Conservation (phyloP, 106 monocot genomes). For the Dendrobium chrysotoxum region DNA sequence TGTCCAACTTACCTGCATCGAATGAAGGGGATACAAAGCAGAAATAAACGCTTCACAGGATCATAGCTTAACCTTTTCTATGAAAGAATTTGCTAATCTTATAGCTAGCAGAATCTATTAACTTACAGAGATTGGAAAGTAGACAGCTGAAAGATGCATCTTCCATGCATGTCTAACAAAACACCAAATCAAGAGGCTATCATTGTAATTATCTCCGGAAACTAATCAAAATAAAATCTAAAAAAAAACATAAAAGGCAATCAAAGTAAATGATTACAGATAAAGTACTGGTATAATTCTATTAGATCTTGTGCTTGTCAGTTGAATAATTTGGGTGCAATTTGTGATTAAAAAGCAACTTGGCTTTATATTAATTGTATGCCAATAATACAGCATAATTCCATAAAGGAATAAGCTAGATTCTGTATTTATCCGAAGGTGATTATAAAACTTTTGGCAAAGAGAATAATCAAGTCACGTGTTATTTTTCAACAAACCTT, state of each 20-base stretch:
- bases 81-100: not conserved
- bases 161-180: not conserved
- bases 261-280: not conserved
- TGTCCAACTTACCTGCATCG: too few relatives aligned
- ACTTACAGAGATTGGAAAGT: not conserved
- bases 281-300: not conserved
- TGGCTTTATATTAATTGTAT: not conserved
- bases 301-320: not conserved
- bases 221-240: not conserved
- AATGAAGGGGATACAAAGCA: too few relatives aligned
- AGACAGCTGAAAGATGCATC: not conserved
- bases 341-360: not conserved
- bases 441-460: not conserved
- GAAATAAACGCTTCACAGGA: not conserved
- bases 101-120: not conserved
- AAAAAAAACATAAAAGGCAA: not conserved
- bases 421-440: not conserved
- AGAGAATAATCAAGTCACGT: not conserved
- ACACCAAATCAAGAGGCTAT: not conserved
- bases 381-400: not conserved
- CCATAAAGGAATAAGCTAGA: not conserved
- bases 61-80: too few relatives aligned
- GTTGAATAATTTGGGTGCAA: not conserved
- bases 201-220: not conserved
- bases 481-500: slow-evolving; percentile 42